These are phyloP conservation scores for Lachnellula hyalina DNA, from an alignment of 2,329 filamentous ascomycete genomes.

Conservation along the genomic window DNA sequence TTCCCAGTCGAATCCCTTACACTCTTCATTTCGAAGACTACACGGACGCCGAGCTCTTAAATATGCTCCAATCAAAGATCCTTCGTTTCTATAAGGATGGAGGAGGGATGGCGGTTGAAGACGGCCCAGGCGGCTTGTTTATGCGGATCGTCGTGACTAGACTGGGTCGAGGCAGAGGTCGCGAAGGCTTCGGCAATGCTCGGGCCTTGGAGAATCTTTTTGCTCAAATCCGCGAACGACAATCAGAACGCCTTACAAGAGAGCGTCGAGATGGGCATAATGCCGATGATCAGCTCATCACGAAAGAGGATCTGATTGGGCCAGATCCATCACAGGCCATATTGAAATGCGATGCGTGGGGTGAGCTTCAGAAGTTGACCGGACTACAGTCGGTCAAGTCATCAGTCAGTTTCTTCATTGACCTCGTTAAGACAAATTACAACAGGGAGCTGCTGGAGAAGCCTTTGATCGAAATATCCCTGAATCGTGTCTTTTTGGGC, in stretches of 20 bases:
- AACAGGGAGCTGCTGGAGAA: slow-evolving; percentile 58
- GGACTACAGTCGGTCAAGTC: slow-evolving; percentile 60
- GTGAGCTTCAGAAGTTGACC: slow-evolving; percentile 50
- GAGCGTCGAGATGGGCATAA: slow-evolving; percentile 36
- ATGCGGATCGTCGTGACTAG: slow-evolving; percentile 57
- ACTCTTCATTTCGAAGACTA: slow-evolving; percentile 66
- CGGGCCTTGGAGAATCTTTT: slow-evolving; percentile 60
- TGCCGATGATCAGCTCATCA: slow-evolving; percentile 55
- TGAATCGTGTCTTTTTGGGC: slow-evolving; percentile 68
- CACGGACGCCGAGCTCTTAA: slow-evolving; percentile 55
- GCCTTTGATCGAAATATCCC: slow-evolving; percentile 50
- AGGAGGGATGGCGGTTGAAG: slow-evolving; percentile 52
- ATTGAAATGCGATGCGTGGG: slow-evolving; percentile 49
- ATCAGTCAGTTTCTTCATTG: slow-evolving; percentile 52
- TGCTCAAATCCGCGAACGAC: slow-evolving; percentile 48
- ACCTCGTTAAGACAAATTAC: slow-evolving; percentile 60
- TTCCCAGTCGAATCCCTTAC: slow-evolving; percentile 64
- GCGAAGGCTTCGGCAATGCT: slow-evolving; percentile 69
- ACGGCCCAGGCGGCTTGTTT: slow-evolving; percentile 54
- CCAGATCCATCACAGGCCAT: slow-evolving; percentile 56
- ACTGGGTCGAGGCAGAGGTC: slow-evolving; percentile 56
- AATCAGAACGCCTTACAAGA: slow-evolving; percentile 48
- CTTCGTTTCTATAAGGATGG: slow-evolving; percentile 44
- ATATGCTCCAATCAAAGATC: slow-evolving; percentile 54
- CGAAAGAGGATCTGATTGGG: slow-evolving; percentile 65